These are phyloP conservation scores for Phanerochaete carnosa DNA, from an alignment of 768 basidiomycete genomes.

Conservation along the genomic window DNA sequence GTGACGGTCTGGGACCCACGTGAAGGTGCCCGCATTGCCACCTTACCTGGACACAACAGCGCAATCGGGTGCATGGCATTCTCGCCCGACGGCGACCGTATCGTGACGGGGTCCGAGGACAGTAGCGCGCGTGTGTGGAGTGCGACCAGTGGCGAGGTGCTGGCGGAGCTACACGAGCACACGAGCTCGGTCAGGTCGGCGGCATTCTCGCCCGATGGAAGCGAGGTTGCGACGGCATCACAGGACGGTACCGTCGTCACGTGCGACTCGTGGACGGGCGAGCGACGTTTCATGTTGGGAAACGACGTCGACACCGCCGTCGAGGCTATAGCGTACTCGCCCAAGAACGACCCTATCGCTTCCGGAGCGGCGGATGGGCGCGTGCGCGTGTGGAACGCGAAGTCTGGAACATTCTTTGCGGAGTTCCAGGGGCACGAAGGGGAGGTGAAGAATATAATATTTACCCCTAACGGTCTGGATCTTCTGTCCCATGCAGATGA, in stretches of 20 bases:
- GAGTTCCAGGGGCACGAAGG: slow-evolving; percentile 19
- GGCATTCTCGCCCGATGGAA: slow-evolving; percentile 41
- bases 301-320: slow-evolving; percentile 5
- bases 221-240: slow-evolving; percentile 37
- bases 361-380: slow-evolving; percentile 19
- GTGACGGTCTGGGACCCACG: slow-evolving; percentile 13
- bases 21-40: background rate
- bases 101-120: slow-evolving; percentile 22
- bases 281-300: slow-evolving; percentile 4
- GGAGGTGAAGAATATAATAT: slow-evolving; percentile 32
- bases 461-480: slow-evolving; percentile 40
- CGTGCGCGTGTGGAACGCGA: slow-evolving; percentile 14
- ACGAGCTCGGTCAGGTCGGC: slow-evolving; percentile 29
- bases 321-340: slow-evolving; percentile 10
- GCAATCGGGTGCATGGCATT: slow-evolving; percentile 15
- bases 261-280: slow-evolving; percentile 16
- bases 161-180: slow-evolving; percentile 13
- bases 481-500: slow-evolving; percentile 43
- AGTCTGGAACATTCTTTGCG: slow-evolving; percentile 5
- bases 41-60: slow-evolving; percentile 17
- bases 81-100: slow-evolving; percentile 15
- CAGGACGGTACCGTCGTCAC: slow-evolving; percentile 26
- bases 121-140: slow-evolving; percentile 22
- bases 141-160: slow-evolving; percentile 13
- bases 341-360: slow-evolving; percentile 14